A percentile compares a stretch with the other conserved stretches of the same genome.
These are phyloP conservation scores for Xylaria scruposa DNA, from an alignment of 495 filamentous ascomycete genomes.

Conservation along the genomic window DNA sequence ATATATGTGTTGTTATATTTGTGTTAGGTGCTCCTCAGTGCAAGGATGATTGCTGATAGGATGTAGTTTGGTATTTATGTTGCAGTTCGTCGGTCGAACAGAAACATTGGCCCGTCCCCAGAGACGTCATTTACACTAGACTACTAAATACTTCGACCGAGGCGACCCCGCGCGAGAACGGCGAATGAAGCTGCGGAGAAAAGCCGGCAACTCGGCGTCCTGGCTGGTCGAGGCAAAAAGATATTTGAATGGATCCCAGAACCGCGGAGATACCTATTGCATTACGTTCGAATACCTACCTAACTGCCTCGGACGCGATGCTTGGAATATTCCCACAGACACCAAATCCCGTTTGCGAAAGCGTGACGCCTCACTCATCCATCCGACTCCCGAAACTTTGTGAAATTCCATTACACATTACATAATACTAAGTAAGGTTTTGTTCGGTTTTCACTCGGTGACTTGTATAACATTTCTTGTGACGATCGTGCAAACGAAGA, in stretches of 20 bases:
- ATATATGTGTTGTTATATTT: too few species aligned
- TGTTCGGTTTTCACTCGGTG: background rate
- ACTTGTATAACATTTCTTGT: background rate
- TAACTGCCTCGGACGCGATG: background rate
- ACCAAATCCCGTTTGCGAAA: background rate
- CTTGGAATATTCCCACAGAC: background rate
- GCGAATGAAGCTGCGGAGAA: constrained; percentile 32
- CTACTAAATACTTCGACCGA: background rate
- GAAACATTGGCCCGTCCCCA: background rate
- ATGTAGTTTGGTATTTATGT: background rate
- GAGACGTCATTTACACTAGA: constrained; percentile 28
- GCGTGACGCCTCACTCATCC: background rate
- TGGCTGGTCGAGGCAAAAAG: background rate
- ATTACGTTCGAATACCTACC: background rate
- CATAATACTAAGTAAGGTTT: background rate
- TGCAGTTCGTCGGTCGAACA: background rate
- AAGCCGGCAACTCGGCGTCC: constrained; percentile 42
- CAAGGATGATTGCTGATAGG: background rate
- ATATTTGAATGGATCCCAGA: constrained; percentile 1
- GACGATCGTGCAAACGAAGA: background rate
- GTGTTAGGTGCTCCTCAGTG: background rate
- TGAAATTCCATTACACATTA: background rate
- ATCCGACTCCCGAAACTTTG: background rate
- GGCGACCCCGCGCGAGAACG: constrained; percentile 33
- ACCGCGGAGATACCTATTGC: background rate